Conservation (phyloP, 345 rosid species). For the Viola odorata region DNA sequence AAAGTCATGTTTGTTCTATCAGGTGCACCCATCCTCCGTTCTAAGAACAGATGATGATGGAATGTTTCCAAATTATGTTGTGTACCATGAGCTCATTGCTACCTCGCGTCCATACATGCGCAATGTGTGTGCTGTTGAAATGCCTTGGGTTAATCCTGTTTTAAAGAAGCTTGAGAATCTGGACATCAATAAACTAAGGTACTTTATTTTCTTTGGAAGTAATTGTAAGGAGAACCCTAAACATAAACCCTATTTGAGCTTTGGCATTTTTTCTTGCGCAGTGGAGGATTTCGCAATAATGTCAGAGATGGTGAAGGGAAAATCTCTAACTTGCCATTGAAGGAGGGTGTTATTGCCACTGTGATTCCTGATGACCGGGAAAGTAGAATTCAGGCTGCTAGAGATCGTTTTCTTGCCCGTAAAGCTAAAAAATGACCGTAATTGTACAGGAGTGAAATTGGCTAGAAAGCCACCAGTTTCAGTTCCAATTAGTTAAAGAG, state of each 20-base stretch:
- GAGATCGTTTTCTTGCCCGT: slow-evolving; percentile 87
- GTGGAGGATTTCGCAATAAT: slow-evolving; percentile 49
- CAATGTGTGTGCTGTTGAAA: slow-evolving; percentile 62
- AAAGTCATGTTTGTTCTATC: slow-evolving; percentile 7
- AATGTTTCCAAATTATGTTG: slow-evolving; percentile 62
- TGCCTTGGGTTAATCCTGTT: slow-evolving; percentile 64
- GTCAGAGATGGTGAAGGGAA: slow-evolving; percentile 34
- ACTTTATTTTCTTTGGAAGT: slow-evolving; percentile 7
- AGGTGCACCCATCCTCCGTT: slow-evolving; percentile 89
- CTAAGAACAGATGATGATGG: slow-evolving; percentile 65
- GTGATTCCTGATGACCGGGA: slow-evolving; percentile 33
- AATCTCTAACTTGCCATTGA: slow-evolving; percentile 21
- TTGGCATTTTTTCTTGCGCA: slow-evolving; percentile 12
- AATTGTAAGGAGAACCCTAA: neutral
- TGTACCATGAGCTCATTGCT: slow-evolving; percentile 78
- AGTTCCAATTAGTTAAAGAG: neutral
- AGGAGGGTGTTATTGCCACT: slow-evolving; percentile 21
- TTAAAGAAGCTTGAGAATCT: slow-evolving; percentile 66
- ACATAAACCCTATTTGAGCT: neutral
- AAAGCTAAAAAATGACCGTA: slow-evolving; percentile 47
- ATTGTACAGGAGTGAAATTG: neutral
- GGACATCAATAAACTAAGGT: slow-evolving; percentile 68
- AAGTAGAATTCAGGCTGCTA: slow-evolving; percentile 73
- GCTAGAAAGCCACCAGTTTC: neutral
- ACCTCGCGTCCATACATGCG: slow-evolving; percentile 84